These are phyloP conservation scores for Tremellales sp. DNA, from an alignment of 1,284 basidiomycete species.

Conservation along the genomic window DNA sequence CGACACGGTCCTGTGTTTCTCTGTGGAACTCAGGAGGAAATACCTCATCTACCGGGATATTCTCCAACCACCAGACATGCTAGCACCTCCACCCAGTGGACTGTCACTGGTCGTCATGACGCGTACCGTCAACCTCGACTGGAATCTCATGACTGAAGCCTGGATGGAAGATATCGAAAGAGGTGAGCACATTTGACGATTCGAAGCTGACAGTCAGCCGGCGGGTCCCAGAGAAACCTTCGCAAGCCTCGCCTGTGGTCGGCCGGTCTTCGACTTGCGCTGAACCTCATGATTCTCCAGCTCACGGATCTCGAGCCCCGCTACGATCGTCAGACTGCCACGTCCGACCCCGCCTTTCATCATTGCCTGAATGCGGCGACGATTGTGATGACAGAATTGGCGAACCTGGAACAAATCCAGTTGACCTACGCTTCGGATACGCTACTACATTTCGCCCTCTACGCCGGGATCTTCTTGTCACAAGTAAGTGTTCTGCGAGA, in stretches of 20 bases:
- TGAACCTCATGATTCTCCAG: constrained; percentile 35
- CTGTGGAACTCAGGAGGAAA: constrained; percentile 30
- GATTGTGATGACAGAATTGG: constrained; percentile 27
- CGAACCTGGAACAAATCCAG: constrained; percentile 27
- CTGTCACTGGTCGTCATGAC: constrained; percentile 31
- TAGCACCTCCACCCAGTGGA: too few species aligned
- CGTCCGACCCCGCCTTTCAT: constrained; percentile 34
- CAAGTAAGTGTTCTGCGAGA: constrained; percentile 13
- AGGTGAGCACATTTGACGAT: constrained; percentile 16
- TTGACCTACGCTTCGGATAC: constrained; percentile 38
- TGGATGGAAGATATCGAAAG: constrained; percentile 38
- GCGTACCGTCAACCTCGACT: constrained; percentile 35
- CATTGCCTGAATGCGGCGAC: constrained; percentile 33
- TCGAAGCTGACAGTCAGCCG: constrained; percentile 10
- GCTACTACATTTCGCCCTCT: constrained; percentile 38
- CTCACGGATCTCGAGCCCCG: constrained; percentile 12
- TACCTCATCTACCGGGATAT: constrained; percentile 35
- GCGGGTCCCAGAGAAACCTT: constrained; percentile 24
- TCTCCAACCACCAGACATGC: constrained; percentile 19
- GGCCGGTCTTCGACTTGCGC: constrained; percentile 29
- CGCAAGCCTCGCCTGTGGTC: constrained; percentile 37
- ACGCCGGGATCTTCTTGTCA: constrained; percentile 36
- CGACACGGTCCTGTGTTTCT: constrained; percentile 33
- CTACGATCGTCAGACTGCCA: constrained; percentile 18
- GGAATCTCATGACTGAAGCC: constrained; percentile 27